Evolutionary conservation across 2,329 filamentous ascomycete genomes (phyloP).

Genomic region (Fusarium mexicanum): DNA sequence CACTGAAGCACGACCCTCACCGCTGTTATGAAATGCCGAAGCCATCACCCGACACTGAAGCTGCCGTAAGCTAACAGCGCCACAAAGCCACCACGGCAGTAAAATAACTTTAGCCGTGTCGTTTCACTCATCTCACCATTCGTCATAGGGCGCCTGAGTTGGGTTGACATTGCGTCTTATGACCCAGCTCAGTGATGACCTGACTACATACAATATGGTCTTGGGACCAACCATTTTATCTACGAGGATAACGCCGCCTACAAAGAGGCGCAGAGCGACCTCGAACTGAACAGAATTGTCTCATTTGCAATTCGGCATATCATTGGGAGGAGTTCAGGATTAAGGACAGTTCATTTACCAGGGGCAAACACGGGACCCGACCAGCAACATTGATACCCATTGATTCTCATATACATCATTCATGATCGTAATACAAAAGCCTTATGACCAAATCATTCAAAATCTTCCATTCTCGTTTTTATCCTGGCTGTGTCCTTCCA

Average conservation of each 20-base stretch:
- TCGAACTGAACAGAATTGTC: not conserved
- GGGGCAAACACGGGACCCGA: constrained; percentile 11
- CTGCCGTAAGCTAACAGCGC: not conserved
- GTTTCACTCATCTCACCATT: not conserved
- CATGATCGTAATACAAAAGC: not conserved
- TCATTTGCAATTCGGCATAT: not conserved
- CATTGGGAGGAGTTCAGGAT: constrained; percentile 24
- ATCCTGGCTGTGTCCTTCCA: constrained; percentile 4
- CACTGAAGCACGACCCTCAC: not conserved
- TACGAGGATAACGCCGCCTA: not conserved
- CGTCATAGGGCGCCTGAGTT: constrained; percentile 8
- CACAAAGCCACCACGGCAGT: not conserved
- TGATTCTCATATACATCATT: constrained; percentile 1
- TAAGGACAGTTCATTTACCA: not conserved
- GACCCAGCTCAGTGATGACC: not conserved
- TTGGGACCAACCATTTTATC: not conserved
- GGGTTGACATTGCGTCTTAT: not conserved
- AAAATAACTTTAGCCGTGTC: not conserved
- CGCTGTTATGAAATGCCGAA: constrained; percentile 4
- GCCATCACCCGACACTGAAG: not conserved
- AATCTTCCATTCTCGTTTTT: not conserved
- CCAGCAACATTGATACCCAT: constrained; percentile 25
- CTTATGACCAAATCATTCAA: not conserved
- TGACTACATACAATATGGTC: not conserved
- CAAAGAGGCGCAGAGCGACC: not conserved